A percentile compares a stretch with the other conserved stretches of the same genome.
These are phyloP conservation scores for Peltaster fructicola DNA, from an alignment of 2,329 filamentous ascomycete genomes.

Conservation along the genomic window DNA sequence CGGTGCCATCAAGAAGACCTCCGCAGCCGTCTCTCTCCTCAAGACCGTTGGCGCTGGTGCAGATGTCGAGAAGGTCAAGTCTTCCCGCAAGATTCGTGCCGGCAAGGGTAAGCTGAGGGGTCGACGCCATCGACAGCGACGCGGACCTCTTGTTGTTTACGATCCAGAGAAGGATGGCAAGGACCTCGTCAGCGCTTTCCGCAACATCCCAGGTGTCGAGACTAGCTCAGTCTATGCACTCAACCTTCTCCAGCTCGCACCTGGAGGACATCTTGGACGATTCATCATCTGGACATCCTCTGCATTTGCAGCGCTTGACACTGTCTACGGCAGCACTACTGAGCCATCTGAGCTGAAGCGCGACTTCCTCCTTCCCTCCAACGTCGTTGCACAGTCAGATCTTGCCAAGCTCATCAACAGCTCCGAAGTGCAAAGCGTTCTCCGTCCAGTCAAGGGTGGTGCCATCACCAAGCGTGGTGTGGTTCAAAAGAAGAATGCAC, in stretches of 20 bases:
- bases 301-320: slow-evolving; percentile 90
- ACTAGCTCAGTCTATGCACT: slow-evolving; percentile 82
- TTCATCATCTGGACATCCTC: slow-evolving; percentile 98
- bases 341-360: slow-evolving; percentile 86
- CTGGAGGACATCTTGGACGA: slow-evolving; percentile 94
- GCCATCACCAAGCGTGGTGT: slow-evolving; percentile 73
- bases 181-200: slow-evolving; percentile 84
- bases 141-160: slow-evolving; percentile 95
- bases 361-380: slow-evolving; percentile 92
- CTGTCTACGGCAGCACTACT: slow-evolving; percentile 89
- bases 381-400: slow-evolving; percentile 85
- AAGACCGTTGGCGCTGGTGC: slow-evolving; percentile 77
- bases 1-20: slow-evolving; percentile 70
- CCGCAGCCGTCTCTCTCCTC: slow-evolving; percentile 69
- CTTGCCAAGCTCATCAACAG: slow-evolving; percentile 98
- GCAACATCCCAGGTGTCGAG: slow-evolving; percentile 98
- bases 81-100: slow-evolving; percentile 89
- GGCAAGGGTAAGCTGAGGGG: slow-evolving; percentile 98
- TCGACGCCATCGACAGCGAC: slow-evolving; percentile 92
- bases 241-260: slow-evolving; percentile 97
- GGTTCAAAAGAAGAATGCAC: slow-evolving; percentile 99
- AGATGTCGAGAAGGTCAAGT: slow-evolving; percentile 90
- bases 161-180: slow-evolving; percentile 89
- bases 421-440: slow-evolving; percentile 91
- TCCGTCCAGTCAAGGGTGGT: slow-evolving; percentile 79